Base-by-base conservation (phyloP, 108 stramenopile genomes). In the Parietichytrium sp. region DNA sequence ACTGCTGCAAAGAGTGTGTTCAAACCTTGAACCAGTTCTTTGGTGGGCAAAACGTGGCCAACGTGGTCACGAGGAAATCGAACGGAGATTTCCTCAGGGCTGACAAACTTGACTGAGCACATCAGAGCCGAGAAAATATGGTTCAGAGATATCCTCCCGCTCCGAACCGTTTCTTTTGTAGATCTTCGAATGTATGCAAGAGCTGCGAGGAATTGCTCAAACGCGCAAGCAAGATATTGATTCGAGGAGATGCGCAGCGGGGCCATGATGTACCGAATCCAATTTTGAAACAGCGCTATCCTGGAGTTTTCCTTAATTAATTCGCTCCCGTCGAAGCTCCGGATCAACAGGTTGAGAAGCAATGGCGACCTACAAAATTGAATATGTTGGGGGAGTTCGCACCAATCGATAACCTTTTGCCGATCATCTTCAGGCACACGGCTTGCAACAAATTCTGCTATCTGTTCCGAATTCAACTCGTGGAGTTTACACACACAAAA, bases 1-100 rank as follows among this genome's bases (percentile, higher is more conserved):
- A 72, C 61, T 7, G 61, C 36, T 38, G 36, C 61, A 47, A 72
- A 6, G 38, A 72, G 61, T 7, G 61, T 10, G 20, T 72, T 72
- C 8, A 72, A 20, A 2, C 29, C 61, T 33, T 42, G 61, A 6
- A 42, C 61, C 12, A 72, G 6, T 23, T 16, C 20, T 6, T 23
- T 72, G n/a, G 61, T 72, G 15, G 6, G 6, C 2, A 72, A 72
- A 72, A 72, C 36, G 1, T n/a, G 20, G 1, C 38, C 42, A 10
- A n/a, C 61, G 7, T 45, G 8, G 33, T 42, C 61, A 16, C 13
- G 33, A 10, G 45, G 0, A 0, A 45, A 42, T 6, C 36, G 38
- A 6, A 45, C 33, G 25, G 45, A 72, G 61, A n/a, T 45, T n/a
- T 45, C 42, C 33, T 72, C 10, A 6, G 61, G 38, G 20, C 36